Conservation (phyloP, 2,329 filamentous ascomycete genomes). For the Fusarium sp. region DNA sequence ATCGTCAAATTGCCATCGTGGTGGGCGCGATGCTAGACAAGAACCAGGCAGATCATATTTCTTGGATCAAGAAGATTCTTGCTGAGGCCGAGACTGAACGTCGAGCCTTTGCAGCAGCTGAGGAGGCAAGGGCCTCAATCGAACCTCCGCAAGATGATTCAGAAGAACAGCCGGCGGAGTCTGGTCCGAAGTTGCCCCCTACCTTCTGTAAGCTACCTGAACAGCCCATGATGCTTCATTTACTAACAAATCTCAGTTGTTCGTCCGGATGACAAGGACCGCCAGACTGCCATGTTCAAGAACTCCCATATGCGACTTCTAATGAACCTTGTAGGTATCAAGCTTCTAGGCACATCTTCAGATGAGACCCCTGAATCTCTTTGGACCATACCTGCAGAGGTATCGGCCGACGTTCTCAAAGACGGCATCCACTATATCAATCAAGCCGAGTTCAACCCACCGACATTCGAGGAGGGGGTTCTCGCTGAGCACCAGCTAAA, state of each 20-base stretch:
- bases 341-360: slow-evolving; percentile 62
- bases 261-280: slow-evolving; percentile 72
- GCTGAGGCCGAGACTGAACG: slow-evolving; percentile 76
- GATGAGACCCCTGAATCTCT: slow-evolving; percentile 80
- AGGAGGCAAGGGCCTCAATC: slow-evolving; percentile 65
- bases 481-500: slow-evolving; percentile 83
- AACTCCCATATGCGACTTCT: slow-evolving; percentile 89
- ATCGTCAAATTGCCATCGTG: slow-evolving; percentile 81
- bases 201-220: slow-evolving; percentile 48
- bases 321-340: slow-evolving; percentile 79
- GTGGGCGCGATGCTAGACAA: slow-evolving; percentile 84
- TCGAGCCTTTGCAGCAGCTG: slow-evolving; percentile 79
- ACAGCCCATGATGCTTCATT: neutral
- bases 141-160: slow-evolving; percentile 51
- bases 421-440: slow-evolving; percentile 78
- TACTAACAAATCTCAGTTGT: slow-evolving; percentile 61
- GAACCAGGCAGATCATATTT: slow-evolving; percentile 78
- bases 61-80: slow-evolving; percentile 83
- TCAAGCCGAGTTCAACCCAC: slow-evolving; percentile 81
- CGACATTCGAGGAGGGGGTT: slow-evolving; percentile 79
- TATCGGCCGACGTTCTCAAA: slow-evolving; percentile 73
- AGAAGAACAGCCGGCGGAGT: slow-evolving; percentile 44
- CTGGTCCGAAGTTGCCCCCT: slow-evolving; percentile 47
- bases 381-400: slow-evolving; percentile 79
- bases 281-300: slow-evolving; percentile 83